Conservation (phyloP, 1,139 yeast species). For the Trichomonascaceae sp. region DNA sequence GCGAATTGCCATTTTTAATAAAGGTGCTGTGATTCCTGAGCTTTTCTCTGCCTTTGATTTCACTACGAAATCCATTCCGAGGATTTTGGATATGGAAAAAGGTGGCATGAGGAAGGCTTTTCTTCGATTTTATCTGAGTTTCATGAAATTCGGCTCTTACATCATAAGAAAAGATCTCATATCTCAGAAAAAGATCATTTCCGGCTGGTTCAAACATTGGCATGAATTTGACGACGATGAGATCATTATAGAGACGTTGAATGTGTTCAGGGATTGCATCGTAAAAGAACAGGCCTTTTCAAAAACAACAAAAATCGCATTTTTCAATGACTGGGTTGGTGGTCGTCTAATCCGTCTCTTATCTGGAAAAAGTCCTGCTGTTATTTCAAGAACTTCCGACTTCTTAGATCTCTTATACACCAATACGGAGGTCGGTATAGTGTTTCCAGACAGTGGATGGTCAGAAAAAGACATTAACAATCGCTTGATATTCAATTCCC, state of each 20-base stretch:
- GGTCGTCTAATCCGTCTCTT: conserved; percentile 53
- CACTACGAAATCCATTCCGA: conserved; percentile 54
- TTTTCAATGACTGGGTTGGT: conserved; percentile 73
- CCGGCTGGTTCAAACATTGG: conserved; percentile 61
- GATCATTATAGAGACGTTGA: conserved; percentile 39
- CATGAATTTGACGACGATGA: conserved; percentile 48
- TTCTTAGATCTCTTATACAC: conserved; percentile 50
- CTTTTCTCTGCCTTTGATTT: conserved; percentile 65
- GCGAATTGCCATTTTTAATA: conserved; percentile 45
- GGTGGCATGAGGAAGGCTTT: conserved; percentile 54
- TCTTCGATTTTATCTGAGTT: conserved; percentile 53
- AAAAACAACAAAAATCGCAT: conserved; percentile 64
- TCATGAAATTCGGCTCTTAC: conserved; percentile 45
- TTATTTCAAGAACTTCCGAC: conserved; percentile 36
- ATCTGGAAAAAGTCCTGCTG: conserved; percentile 30
- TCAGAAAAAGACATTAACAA: conserved; percentile 44
- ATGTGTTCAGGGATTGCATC: conserved; percentile 46
- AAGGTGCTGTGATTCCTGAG: conserved; percentile 48
- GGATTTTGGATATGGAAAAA: conserved; percentile 49
- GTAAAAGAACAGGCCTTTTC: conserved; percentile 56
- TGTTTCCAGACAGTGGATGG: conserved; percentile 54
- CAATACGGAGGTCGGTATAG: conserved; percentile 53
- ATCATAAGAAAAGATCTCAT: conserved; percentile 59
- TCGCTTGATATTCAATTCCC: conserved; percentile 55
- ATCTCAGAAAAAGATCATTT: conserved; percentile 49